phyloP scores from a whole-genome alignment of 371 early-diverging fungal species.

The Apophysomyces variabilis region DNA sequence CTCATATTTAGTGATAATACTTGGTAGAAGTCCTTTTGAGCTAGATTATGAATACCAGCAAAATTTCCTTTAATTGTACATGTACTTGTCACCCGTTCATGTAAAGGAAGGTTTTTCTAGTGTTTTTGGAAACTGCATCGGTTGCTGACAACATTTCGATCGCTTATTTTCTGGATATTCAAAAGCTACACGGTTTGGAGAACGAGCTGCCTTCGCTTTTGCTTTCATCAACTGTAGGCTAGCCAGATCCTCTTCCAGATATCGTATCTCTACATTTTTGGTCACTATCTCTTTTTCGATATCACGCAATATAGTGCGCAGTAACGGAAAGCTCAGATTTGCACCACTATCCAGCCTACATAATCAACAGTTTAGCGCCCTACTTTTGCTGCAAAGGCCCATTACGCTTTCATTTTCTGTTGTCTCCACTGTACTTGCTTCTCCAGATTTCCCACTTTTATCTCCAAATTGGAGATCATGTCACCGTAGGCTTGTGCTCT shows the following conservation, averaged over 20 bases:
- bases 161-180: not conserved
- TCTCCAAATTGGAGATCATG: not conserved
- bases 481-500: conserved; percentile 3
- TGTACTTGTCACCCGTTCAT: no score
- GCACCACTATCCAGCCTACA: not conserved
- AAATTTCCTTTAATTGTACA: no score
- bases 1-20: no score
- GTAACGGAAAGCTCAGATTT: not conserved
- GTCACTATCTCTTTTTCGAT: not conserved
- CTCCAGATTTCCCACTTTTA: not conserved
- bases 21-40: no score
- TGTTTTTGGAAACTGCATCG: not conserved
- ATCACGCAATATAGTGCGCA: not conserved
- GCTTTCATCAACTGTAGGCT: not conserved
- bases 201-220: not conserved
- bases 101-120: not conserved
- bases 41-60: no score
- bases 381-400: not conserved
- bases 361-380: not conserved
- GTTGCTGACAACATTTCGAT: not conserved
- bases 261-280: not conserved
- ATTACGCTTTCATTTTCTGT: no score
- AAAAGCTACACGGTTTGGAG: not conserved
- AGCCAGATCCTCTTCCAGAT: conserved; percentile 7
- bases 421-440: not conserved